Evolutionary conservation across 768 basidiomycete species (phyloP).

Genomic region (Infundibulicybe gibba): DNA sequence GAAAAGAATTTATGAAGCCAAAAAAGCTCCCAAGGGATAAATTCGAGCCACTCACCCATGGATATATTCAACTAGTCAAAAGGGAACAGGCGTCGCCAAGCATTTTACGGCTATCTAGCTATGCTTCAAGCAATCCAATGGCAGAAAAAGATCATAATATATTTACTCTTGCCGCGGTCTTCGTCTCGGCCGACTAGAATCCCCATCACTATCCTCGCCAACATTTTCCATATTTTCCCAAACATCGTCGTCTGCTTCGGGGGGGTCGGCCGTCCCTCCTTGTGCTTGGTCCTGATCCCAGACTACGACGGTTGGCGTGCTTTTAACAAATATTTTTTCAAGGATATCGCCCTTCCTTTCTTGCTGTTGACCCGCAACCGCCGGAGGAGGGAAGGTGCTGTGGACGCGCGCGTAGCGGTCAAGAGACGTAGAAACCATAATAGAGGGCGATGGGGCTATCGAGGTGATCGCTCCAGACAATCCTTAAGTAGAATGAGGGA

Average conservation of each 20-base stretch:
- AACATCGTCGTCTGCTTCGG: slow-evolving; percentile 50
- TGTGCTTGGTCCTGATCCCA: slow-evolving; percentile 46
- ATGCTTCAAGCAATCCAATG: no score
- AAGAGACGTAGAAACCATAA: slow-evolving; percentile 58
- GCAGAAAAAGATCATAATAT: slow-evolving; percentile 2
- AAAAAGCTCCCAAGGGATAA: no score
- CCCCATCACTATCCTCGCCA: slow-evolving; percentile 32
- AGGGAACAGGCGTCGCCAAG: no score
- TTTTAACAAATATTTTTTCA: slow-evolving; percentile 61
- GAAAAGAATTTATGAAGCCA: no score
- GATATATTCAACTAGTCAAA: no score
- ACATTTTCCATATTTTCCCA: slow-evolving; percentile 67
- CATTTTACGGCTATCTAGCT: no score
- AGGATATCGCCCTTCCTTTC: slow-evolving; percentile 58
- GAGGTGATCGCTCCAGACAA: slow-evolving; percentile 70
- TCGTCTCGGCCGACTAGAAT: slow-evolving; percentile 7
- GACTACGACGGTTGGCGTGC: slow-evolving; percentile 55
- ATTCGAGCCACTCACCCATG: no score
- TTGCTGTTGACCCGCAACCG: slow-evolving; percentile 41
- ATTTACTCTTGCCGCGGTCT: slow-evolving; percentile 20
- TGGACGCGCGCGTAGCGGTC: slow-evolving; percentile 75
- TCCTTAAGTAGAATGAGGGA: slow-evolving; percentile 33
- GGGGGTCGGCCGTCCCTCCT: slow-evolving; percentile 5
- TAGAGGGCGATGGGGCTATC: slow-evolving; percentile 48
- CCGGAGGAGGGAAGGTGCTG: slow-evolving; percentile 51